Evolutionary conservation across 2,329 filamentous ascomycete species (phyloP), one percentile per base, ranked within the genome.

Genomic region (Ophiosphaerella narmari): DNA sequence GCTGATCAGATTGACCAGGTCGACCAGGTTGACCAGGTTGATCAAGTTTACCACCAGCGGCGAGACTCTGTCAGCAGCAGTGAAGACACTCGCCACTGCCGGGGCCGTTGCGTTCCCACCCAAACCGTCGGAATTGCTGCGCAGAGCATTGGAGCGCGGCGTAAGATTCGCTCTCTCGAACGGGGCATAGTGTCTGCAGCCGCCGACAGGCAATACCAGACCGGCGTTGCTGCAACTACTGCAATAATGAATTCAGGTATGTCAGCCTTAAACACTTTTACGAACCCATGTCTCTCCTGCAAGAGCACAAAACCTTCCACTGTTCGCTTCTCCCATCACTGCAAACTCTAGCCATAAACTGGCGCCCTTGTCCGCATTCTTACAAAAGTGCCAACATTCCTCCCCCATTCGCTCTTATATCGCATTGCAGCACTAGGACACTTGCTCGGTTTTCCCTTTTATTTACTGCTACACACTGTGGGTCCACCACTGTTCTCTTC

Each of bases 161-260:
- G 56, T 65, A 50, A 65, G 64, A 64, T 59, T 57, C 41, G 56
- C 48, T 57, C 47, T 51, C 58, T 52, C 51, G 52, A 58, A 58
- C 51, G 54, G 56, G 39, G 51, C 50, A 52, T 58, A 50, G 51
- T 50, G 37, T 42, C 50, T 53, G 48, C 47, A 46, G 56, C 56
- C 52, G 39, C 46, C 39, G 35, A 58, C 56, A 50, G 55, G 59
- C 57, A 58, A 59, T 52, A 51, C 58, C 55, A 56, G 49, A 60
- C 52, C 35, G 44, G 51, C 58, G 48, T 55, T 59, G 57, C 50
- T 57, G 55, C 57, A 43, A 55, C 52, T 43, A 49, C 60, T 60
- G 56, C 61, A 62, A 65, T 61, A 41, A 74, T 74, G 72, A 70
- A 73, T 54, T 59, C 63, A 68, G 64, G 72, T 74, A 71, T 72